phyloP scores from a whole-genome alignment of 2,329 filamentous ascomycete genomes.

The Aspergillus glaucus region DNA sequence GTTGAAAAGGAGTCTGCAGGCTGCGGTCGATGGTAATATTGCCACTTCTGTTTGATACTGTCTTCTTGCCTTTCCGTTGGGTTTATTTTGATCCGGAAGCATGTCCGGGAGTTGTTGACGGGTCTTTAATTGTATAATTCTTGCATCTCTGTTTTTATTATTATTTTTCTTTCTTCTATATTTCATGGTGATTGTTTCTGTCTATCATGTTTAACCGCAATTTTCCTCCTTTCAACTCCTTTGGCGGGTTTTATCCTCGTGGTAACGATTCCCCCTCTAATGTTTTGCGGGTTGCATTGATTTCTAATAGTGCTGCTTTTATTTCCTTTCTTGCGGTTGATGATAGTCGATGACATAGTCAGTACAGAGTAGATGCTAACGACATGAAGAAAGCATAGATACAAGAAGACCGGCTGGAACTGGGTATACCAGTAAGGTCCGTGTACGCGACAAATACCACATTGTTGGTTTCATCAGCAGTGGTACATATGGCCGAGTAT shows the following conservation, averaged over 20 bases:
- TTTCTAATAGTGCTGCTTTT: conserved; percentile 1
- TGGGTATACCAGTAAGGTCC: conserved; percentile 64
- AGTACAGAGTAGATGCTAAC: conserved; percentile 15
- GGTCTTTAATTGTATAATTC: background rate
- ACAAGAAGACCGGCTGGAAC: conserved; percentile 39
- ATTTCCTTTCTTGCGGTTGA: conserved; percentile 6
- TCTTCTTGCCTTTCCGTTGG: conserved; percentile 10
- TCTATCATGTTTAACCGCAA: conserved; percentile 36
- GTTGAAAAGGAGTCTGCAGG: conserved; percentile 39
- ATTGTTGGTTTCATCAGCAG: conserved; percentile 98
- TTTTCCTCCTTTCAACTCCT: conserved; percentile 32
- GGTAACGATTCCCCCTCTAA: conserved; percentile 28
- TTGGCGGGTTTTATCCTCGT: conserved; percentile 35
- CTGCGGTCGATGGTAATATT: conserved; percentile 42
- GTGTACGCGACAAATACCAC: conserved; percentile 87
- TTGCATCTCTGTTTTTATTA: background rate
- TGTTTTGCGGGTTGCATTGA: conserved; percentile 1
- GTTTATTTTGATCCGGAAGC: conserved; percentile 6
- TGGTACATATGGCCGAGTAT: conserved; percentile 95
- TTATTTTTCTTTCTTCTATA: conserved; percentile 2
- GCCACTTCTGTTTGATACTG: conserved; percentile 6
- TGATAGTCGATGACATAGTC: background rate
- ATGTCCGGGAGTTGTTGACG: conserved; percentile 8
- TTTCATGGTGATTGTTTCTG: conserved; percentile 8
- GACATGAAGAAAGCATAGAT: conserved; percentile 29